Base-by-base conservation (phyloP, 2,329 filamentous ascomycete species). In the Diaporthe citriasiana region DNA sequence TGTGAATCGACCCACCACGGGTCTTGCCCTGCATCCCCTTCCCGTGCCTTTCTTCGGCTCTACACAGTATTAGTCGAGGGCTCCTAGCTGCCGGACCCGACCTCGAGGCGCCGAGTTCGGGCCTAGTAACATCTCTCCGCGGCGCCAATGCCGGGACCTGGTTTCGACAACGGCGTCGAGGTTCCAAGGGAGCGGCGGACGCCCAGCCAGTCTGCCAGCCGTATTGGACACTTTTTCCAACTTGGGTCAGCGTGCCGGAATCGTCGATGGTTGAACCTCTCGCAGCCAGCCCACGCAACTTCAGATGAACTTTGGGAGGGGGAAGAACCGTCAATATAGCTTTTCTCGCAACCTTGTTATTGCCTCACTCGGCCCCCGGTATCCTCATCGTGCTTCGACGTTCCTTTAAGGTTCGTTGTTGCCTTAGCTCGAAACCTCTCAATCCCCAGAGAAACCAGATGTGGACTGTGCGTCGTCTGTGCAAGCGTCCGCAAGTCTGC, bases 331-430 rank as follows among this genome's bases (percentile, higher is more conserved):
- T 47, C 55, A 60, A 33, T 45, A 50, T 25, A 27, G 27, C 42
- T 38, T 33, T 35, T 53, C 40, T 27, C 27, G 63, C 30, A 59
- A 47, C 69, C 25, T 63, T 63, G n/a, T 27, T 50, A 57, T 51
- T 15, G 25, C 30, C 38, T 42, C n/a, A 27, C 42, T 30, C 57
- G 40, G n/a, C 33, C 27, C 50, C 51, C 68, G 50, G 68, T 47
- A 35, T 57, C 47, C n/a, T 33, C 17, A 30, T 38, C 59, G 63
- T 53, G 17, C 50, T 25, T 53, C 50, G 56, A 55, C 27, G 70
- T 63, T 25, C 50, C 15, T 50, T 73, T 65, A 71, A 70, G 55
- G 68, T 71, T 74, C 57, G n/a, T 66, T 25, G 50, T 33, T 71
- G 68, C 57, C 56, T 47, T 45, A 47, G 40, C 27, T 72, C 70